A percentile compares a stretch with the other conserved stretches of the same genome.
phyloP scores from a whole-genome alignment of 805 yeast genomes.

The Ogataea henricii region DNA sequence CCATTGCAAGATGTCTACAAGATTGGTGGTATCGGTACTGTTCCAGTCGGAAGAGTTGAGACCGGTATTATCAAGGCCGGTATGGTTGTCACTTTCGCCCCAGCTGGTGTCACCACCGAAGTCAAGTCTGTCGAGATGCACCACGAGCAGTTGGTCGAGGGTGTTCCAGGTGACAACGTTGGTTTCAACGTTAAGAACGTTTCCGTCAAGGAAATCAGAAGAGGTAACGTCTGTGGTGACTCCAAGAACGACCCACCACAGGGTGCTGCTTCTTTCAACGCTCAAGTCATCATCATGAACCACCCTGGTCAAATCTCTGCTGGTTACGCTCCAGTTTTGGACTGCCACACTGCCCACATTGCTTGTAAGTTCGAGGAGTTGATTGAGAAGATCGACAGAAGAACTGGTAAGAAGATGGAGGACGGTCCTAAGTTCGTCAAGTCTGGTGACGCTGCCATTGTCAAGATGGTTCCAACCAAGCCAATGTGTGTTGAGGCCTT shows the following conservation, averaged over 20 bases:
- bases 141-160: conserved; percentile 77
- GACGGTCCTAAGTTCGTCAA: conserved; percentile 90
- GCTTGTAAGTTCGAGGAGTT: conserved; percentile 2
- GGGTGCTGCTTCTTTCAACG: conserved; percentile 65
- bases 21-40: conserved; percentile 91
- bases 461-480: conserved; percentile 83
- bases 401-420: conserved; percentile 71
- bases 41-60: conserved; percentile 93
- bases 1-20: conserved; percentile 91
- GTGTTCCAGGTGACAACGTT: conserved; percentile 89
- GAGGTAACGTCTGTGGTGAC: conserved; percentile 94
- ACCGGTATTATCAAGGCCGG: conserved; percentile 91
- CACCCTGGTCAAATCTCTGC: background rate
- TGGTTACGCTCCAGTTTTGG: conserved; percentile 1
- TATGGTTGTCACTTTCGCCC: conserved; percentile 87
- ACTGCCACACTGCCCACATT: conserved; percentile 2
- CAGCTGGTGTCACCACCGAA: conserved; percentile 87
- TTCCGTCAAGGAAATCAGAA: conserved; percentile 84
- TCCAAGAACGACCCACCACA: conserved; percentile 86
- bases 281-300: background rate
- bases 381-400: conserved; percentile 61
- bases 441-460: conserved; percentile 96
- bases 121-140: conserved; percentile 90
- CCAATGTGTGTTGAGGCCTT: conserved; percentile 95
- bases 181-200: conserved; percentile 91